phyloP scores from a whole-genome alignment of 2,329 filamentous ascomycete genomes.

The Pyrenochaeta sp. region DNA sequence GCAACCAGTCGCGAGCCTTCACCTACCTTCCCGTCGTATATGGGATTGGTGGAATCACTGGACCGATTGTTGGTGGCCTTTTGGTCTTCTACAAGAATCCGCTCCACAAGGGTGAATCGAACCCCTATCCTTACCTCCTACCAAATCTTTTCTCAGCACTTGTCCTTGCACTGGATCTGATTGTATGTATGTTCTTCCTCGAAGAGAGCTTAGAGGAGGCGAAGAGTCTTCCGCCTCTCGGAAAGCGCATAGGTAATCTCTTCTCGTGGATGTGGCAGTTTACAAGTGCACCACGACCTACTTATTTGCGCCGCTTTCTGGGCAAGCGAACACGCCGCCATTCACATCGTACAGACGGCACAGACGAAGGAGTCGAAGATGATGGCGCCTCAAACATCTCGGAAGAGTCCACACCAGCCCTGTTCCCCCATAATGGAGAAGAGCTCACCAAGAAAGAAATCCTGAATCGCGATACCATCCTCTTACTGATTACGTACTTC shows the following conservation, averaged over 20 bases:
- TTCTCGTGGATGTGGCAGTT: conserved; percentile 77
- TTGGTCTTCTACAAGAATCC: conserved; percentile 72
- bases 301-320: conserved; percentile 60
- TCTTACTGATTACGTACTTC: conserved; percentile 84
- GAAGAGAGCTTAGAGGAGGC: conserved; percentile 83
- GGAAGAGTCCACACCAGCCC: conserved; percentile 39
- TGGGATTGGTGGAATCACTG: conserved; percentile 90
- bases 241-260: conserved; percentile 64
- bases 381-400: conserved; percentile 51
- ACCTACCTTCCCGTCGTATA: conserved; percentile 97
- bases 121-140: conserved; percentile 79
- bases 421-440: conserved; percentile 53
- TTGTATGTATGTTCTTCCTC: conserved; percentile 79
- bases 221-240: conserved; percentile 66
- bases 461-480: conserved; percentile 79
- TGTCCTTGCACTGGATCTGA: conserved; percentile 74
- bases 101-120: conserved; percentile 58
- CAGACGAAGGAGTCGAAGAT: conserved; percentile 52
- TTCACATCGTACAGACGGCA: conserved; percentile 44
- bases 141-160: conserved; percentile 82
- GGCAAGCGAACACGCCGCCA: conserved; percentile 33
- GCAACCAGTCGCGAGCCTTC: conserved; percentile 92
- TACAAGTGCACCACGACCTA: conserved; percentile 64
- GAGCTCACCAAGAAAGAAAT: conserved; percentile 65
- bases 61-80: conserved; percentile 87